phyloP scores from a whole-genome alignment of 1,139 yeast genomes.

The Debaryomyces robertsiae region DNA sequence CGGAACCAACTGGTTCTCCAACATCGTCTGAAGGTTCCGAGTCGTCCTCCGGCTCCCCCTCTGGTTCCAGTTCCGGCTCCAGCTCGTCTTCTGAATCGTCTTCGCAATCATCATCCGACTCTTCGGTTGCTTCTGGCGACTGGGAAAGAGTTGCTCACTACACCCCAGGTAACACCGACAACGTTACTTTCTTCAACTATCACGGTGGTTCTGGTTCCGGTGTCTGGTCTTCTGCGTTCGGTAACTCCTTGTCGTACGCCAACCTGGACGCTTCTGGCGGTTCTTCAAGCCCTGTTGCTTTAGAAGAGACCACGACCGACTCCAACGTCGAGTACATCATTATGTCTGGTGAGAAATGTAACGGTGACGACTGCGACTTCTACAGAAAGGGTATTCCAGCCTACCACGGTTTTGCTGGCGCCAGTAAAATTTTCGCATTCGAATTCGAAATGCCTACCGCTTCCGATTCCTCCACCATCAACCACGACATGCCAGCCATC shows the following conservation, averaged over 20 bases:
- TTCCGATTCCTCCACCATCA: conserved; percentile 29
- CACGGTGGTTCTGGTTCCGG: conserved; percentile 87
- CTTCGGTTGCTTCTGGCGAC: conserved; percentile 45
- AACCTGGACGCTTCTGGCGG: conserved; percentile 73
- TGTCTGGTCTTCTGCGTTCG: conserved; percentile 79
- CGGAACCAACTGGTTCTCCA: conserved; percentile 17
- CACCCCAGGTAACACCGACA: conserved; percentile 57
- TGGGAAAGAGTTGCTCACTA: conserved; percentile 83
- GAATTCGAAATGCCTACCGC: conserved; percentile 68
- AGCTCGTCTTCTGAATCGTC: conserved; percentile 26
- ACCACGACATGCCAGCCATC: conserved; percentile 73
- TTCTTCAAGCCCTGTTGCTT: conserved; percentile 60
- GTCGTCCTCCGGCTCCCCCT: conserved; percentile 46
- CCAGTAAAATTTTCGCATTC: conserved; percentile 66
- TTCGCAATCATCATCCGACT: conserved; percentile 32
- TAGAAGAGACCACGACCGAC: conserved; percentile 51
- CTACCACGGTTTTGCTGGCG: conserved; percentile 69
- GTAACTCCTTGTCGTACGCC: conserved; percentile 87
- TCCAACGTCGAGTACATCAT: conserved; percentile 64
- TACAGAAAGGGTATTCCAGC: conserved; percentile 75
- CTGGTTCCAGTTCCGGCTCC: conserved; percentile 32
- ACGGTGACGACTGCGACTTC: conserved; percentile 60
- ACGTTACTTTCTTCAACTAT: conserved; percentile 82
- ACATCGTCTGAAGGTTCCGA: conserved; percentile 40
- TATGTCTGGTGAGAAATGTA: conserved; percentile 61